A percentile compares a stretch with the other conserved stretches of the same genome.
Evolutionary conservation across 106 monocot species (phyloP).

Genomic region (Phalaenopsis aphrodite): DNA sequence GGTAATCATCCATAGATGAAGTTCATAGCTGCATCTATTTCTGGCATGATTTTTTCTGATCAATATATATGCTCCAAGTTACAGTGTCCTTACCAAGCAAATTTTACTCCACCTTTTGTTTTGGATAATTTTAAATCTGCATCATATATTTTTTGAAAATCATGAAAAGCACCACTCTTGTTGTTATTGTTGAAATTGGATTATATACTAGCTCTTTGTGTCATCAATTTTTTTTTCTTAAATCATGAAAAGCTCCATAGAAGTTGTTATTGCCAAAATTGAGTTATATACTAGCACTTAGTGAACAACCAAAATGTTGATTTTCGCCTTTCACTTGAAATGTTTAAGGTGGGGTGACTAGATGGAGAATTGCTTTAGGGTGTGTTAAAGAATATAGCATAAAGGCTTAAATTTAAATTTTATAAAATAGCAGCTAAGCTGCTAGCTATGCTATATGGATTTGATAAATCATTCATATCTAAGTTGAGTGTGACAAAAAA

Average conservation of each 20-base stretch:
- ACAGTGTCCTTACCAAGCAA: neutral
- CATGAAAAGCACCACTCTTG: neutral
- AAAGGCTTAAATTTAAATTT: too few species aligned
- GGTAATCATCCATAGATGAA: constrained; percentile 18
- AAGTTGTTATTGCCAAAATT: neutral
- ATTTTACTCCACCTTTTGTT: neutral
- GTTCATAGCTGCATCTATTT: neutral
- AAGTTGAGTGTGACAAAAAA: too few species aligned
- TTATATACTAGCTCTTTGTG: neutral
- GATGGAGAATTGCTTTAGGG: neutral
- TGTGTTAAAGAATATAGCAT: neutral
- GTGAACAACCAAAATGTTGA: neutral
- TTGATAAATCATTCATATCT: too few species aligned
- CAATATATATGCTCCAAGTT: neutral
- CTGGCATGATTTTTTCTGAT: constrained; percentile 1
- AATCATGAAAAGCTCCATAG: neutral
- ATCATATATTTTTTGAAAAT: neutral
- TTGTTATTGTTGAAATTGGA: neutral
- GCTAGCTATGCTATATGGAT: too few species aligned
- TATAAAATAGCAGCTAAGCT: too few species aligned
- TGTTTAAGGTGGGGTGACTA: neutral
- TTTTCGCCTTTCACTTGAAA: neutral
- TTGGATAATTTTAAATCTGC: neutral
- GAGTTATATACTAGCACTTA: neutral
- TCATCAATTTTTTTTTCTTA: neutral